These are phyloP conservation scores for Vachellia collinsii DNA, from an alignment of 306 rosid genomes.

Conservation along the genomic window DNA sequence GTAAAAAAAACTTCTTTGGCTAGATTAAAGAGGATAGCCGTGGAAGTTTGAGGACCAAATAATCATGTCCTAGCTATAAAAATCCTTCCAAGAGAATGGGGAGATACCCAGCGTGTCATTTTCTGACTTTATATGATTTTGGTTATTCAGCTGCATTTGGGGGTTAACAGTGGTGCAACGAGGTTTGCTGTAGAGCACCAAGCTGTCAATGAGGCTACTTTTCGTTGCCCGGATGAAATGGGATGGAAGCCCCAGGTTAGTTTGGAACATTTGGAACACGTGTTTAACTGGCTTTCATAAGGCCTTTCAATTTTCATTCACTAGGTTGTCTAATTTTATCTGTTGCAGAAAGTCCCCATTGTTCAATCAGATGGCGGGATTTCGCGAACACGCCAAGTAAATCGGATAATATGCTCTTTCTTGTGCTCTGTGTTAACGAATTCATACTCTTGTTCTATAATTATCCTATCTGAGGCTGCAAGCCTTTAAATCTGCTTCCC, in stretches of 20 bases:
- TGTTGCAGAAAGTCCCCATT: conserved; percentile 84
- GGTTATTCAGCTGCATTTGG: conserved; percentile 80
- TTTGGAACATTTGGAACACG: conserved; percentile 12
- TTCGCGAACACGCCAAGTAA: conserved; percentile 72
- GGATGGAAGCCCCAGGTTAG: conserved; percentile 98
- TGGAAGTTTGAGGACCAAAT: not conserved
- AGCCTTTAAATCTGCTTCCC: not conserved
- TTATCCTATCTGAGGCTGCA: not conserved
- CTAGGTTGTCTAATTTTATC: conserved; percentile 18
- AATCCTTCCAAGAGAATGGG: not conserved
- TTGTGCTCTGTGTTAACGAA: not conserved
- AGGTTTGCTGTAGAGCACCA: conserved; percentile 88
- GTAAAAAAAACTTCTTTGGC: not conserved
- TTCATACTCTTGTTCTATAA: conserved; percentile 14
- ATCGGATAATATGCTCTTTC: not conserved
- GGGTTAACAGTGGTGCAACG: conserved; percentile 94
- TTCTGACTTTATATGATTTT: conserved; percentile 29
- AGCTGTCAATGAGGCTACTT: conserved; percentile 95
- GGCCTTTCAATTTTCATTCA: conserved; percentile 26
- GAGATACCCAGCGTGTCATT: not conserved
- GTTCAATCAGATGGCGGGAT: conserved; percentile 78
- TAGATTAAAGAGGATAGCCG: not conserved
- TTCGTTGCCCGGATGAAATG: conserved; percentile 97
- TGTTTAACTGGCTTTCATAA: conserved; percentile 23
- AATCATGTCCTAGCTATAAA: conserved; percentile 1